These are phyloP conservation scores for Globisporangium takayamanum DNA, from an alignment of 352 stramenopile species.

Conservation along the genomic window DNA sequence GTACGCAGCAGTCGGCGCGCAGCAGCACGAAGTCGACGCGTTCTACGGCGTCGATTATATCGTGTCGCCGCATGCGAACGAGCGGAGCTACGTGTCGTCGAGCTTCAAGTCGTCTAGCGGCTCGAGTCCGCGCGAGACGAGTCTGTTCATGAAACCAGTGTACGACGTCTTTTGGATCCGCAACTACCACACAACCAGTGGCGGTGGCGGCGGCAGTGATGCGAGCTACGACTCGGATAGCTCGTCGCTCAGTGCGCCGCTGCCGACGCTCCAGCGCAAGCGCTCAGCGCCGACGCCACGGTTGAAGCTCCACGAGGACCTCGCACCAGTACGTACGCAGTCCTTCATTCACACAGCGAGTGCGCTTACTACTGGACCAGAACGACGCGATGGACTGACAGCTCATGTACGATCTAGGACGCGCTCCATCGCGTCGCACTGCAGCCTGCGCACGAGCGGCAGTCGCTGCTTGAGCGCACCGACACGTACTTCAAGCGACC, in stretches of 20 bases:
- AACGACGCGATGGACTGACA: neutral
- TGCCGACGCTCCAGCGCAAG: slow-evolving; percentile 37
- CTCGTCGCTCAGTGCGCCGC: slow-evolving; percentile 26
- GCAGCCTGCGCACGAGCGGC: slow-evolving; percentile 22
- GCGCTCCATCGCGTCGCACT: neutral
- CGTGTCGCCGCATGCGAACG: slow-evolving; percentile 12
- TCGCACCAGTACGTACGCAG: neutral
- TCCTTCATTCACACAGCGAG: too few relatives aligned
- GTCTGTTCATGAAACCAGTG: slow-evolving; percentile 11
- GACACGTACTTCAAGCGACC: slow-evolving; percentile 44
- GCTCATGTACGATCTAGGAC: neutral
- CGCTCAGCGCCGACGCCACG: slow-evolving; percentile 50
- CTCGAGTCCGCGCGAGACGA: neutral
- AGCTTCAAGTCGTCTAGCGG: slow-evolving; percentile 11
- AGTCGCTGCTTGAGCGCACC: slow-evolving; percentile 53
- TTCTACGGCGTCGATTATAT: slow-evolving; percentile 16
- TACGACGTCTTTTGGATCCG: slow-evolving; percentile 34
- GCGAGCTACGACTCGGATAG: slow-evolving; percentile 40
- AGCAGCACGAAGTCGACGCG: slow-evolving; percentile 25
- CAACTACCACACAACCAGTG: slow-evolving; percentile 8
- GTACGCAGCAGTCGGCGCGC: slow-evolving; percentile 11
- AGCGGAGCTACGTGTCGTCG: slow-evolving; percentile 17
- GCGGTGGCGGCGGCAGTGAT: neutral
- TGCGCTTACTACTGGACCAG: neutral
- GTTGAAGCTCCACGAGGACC: slow-evolving; percentile 14